Evolutionary conservation across 495 filamentous ascomycete species (phyloP).

Genomic region (Oidiodendron maius): DNA sequence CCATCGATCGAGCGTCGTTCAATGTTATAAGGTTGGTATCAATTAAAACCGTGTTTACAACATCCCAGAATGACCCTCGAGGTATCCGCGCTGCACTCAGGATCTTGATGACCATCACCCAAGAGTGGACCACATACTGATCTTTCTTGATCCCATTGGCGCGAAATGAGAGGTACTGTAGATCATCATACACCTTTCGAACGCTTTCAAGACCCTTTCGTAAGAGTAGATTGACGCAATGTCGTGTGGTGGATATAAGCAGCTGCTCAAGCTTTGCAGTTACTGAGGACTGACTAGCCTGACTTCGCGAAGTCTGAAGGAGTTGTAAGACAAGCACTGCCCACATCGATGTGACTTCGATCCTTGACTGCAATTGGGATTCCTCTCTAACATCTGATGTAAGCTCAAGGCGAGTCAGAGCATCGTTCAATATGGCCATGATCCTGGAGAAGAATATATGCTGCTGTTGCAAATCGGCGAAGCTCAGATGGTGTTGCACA

Average conservation of each 20-base stretch:
- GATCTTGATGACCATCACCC: slow-evolving; percentile 60
- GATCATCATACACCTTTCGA: slow-evolving; percentile 55
- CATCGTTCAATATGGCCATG: slow-evolving; percentile 34
- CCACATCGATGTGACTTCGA: slow-evolving; percentile 24
- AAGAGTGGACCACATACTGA: slow-evolving; percentile 52
- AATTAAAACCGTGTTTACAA: slow-evolving; percentile 42
- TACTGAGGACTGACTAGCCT: slow-evolving; percentile 23
- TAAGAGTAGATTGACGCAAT: slow-evolving; percentile 36
- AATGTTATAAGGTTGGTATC: slow-evolving; percentile 20
- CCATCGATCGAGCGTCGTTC: slow-evolving; percentile 53
- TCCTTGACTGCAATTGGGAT: slow-evolving; percentile 8
- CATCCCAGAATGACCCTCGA: slow-evolving; percentile 50
- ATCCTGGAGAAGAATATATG: slow-evolving; percentile 36
- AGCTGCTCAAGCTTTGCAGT: slow-evolving; percentile 33
- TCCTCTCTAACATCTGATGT: background rate
- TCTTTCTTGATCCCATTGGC: slow-evolving; percentile 63
- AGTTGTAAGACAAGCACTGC: slow-evolving; percentile 25
- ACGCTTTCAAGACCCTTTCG: slow-evolving; percentile 45
- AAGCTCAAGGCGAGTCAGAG: slow-evolving; percentile 4
- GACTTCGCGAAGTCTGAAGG: slow-evolving; percentile 29
- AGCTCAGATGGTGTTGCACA: slow-evolving; percentile 28
- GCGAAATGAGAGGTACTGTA: slow-evolving; percentile 43
- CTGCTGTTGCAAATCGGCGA: slow-evolving; percentile 23
- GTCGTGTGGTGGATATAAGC: slow-evolving; percentile 30
- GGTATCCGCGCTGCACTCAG: slow-evolving; percentile 41